Evolutionary conservation across 2,329 filamentous ascomycete genomes (phyloP).

Genomic region (Cladobotryum protrusum): DNA sequence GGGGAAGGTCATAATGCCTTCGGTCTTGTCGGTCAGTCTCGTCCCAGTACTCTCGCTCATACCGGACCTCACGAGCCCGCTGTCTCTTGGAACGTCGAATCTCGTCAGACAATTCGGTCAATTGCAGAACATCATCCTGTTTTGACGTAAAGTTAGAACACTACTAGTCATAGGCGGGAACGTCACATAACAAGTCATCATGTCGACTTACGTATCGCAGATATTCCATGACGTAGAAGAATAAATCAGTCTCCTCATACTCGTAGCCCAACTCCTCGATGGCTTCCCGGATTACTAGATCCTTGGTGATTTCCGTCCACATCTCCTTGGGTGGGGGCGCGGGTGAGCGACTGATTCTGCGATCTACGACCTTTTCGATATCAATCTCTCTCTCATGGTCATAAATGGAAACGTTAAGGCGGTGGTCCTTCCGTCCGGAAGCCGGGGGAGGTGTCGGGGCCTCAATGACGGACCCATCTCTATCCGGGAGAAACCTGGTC

Average conservation of each 20-base stretch:
- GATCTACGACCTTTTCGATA: conserved; percentile 51
- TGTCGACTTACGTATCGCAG: conserved; percentile 67
- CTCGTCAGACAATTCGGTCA: conserved; percentile 76
- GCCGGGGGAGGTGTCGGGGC: conserved; percentile 20
- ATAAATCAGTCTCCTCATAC: conserved; percentile 82
- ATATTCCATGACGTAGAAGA: conserved; percentile 91
- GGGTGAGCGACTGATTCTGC: conserved; percentile 34
- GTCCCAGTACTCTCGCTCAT: conserved; percentile 52
- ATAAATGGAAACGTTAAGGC: conserved; percentile 41
- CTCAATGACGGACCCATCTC: conserved; percentile 39
- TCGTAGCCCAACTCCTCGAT: conserved; percentile 79
- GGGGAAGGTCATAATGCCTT: conserved; percentile 24
- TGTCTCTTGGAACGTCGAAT: conserved; percentile 61
- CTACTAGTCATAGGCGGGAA: background rate
- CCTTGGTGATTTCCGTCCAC: conserved; percentile 97
- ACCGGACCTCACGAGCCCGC: conserved; percentile 48
- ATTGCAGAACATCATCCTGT: conserved; percentile 81
- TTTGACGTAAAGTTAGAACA: conserved; percentile 25
- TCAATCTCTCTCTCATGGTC: conserved; percentile 44
- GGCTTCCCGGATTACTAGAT: conserved; percentile 79
- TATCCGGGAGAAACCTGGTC: conserved; percentile 66
- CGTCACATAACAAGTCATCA: background rate
- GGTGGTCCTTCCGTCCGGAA: conserved; percentile 26
- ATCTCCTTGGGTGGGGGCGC: conserved; percentile 54
- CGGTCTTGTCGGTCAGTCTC: conserved; percentile 39